Conservation (phyloP, 31 red algal species). For the Endocladia muricata region DNA sequence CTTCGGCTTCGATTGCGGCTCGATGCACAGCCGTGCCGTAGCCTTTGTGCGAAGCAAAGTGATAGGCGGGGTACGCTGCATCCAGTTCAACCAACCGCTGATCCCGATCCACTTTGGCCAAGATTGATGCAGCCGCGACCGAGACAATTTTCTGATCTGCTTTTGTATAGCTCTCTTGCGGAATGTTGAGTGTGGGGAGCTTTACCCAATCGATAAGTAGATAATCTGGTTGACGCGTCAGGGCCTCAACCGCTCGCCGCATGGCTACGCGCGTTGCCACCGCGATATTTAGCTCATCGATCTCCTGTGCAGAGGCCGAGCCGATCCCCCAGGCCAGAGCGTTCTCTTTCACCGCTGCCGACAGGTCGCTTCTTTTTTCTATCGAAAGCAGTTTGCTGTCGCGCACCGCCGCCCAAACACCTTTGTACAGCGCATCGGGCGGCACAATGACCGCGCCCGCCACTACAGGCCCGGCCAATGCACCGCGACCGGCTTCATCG, state of each 20-base stretch:
- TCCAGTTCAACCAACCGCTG: conserved; percentile 1
- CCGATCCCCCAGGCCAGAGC: not conserved
- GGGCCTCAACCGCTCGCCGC: not conserved
- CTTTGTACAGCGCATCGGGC: not conserved
- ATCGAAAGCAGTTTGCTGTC: not conserved
- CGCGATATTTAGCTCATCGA: not conserved
- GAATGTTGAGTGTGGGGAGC: not conserved
- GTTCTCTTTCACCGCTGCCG: not conserved
- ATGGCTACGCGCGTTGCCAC: not conserved
- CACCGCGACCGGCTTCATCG: too few relatives aligned
- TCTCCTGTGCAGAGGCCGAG: conserved; percentile 1
- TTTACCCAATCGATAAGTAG: conserved; percentile 2
- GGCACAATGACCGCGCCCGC: not conserved
- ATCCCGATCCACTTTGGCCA: conserved; percentile 12
- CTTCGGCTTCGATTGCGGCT: conserved; percentile 12
- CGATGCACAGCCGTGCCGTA: conserved; percentile 43
- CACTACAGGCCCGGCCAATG: conserved; percentile 5
- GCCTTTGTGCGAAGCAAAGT: conserved; percentile 34
- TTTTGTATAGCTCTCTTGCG: not conserved
- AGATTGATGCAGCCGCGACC: not conserved
- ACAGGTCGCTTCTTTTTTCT: not conserved
- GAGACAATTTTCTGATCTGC: not conserved
- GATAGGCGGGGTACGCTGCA: conserved; percentile 22
- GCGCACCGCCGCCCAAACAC: not conserved
- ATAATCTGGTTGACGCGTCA: not conserved